These are phyloP conservation scores for Zygoascus flipseniorum DNA, from an alignment of 805 yeast genomes.

Conservation along the genomic window DNA sequence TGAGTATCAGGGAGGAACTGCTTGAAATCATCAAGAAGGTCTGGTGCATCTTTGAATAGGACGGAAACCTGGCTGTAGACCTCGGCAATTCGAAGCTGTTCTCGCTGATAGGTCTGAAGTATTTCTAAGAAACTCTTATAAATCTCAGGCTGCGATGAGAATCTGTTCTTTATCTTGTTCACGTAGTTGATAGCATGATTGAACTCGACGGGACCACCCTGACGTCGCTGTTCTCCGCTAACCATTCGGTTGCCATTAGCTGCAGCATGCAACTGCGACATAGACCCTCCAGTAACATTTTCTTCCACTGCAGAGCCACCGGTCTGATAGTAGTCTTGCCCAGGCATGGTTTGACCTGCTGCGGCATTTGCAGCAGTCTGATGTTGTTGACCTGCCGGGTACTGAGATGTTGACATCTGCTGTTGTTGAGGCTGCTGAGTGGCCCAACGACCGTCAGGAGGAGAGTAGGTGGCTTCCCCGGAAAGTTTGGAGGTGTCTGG, in stretches of 20 bases:
- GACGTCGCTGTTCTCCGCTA: slow-evolving; percentile 18
- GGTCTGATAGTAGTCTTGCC: slow-evolving; percentile 17
- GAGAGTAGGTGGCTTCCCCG: background rate
- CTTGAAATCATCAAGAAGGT: slow-evolving; percentile 86
- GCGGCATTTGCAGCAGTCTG: slow-evolving; percentile 2
- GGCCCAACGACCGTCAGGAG: slow-evolving; percentile 17
- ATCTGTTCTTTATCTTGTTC: slow-evolving; percentile 89
- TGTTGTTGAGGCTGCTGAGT: slow-evolving; percentile 19
- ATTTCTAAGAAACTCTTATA: slow-evolving; percentile 93
- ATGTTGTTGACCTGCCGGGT: slow-evolving; percentile 14
- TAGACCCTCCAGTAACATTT: slow-evolving; percentile 15
- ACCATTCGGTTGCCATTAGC: slow-evolving; percentile 26
- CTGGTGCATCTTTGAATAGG: slow-evolving; percentile 88
- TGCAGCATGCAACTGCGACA: slow-evolving; percentile 33
- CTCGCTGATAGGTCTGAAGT: slow-evolving; percentile 92
- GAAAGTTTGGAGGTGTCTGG: background rate
- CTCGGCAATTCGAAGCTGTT: slow-evolving; percentile 89
- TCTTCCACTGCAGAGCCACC: slow-evolving; percentile 9
- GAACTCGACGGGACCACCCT: slow-evolving; percentile 75
- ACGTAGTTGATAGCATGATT: slow-evolving; percentile 96
- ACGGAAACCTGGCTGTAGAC: slow-evolving; percentile 90
- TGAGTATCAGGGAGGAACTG: slow-evolving; percentile 85
- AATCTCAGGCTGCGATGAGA: slow-evolving; percentile 88
- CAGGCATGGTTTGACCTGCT: slow-evolving; percentile 5
- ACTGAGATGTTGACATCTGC: slow-evolving; percentile 24